Conservation (phyloP, 2,329 filamentous ascomycete species). For the Calonectria pteridis region DNA sequence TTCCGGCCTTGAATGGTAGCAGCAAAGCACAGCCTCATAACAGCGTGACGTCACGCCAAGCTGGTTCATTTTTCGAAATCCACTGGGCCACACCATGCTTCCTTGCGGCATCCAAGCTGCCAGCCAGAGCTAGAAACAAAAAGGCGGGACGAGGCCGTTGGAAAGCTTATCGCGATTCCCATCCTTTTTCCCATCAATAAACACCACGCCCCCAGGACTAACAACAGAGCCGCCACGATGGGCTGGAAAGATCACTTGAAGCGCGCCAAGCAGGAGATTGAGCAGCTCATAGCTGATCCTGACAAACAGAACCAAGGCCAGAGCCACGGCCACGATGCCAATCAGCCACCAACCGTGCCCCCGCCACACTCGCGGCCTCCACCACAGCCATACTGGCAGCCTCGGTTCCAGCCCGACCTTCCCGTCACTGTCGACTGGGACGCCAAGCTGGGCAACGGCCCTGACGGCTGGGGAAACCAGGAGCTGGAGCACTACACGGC, state of each 20-base stretch:
- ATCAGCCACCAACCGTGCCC: conserved; percentile 27
- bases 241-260: conserved; percentile 55
- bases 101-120: background rate
- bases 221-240: conserved; percentile 39
- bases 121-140: background rate
- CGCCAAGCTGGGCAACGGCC: conserved; percentile 66
- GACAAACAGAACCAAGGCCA: conserved; percentile 27
- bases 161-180: conserved; percentile 1
- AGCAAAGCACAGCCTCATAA: conserved; percentile 6
- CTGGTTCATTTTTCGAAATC: background rate
- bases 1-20: background rate
- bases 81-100: conserved; percentile 9
- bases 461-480: conserved; percentile 73
- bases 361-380: conserved; percentile 39
- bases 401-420: conserved; percentile 60
- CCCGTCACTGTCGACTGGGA: conserved; percentile 65
- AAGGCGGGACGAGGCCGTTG: conserved; percentile 2
- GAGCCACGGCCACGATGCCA: conserved; percentile 33
- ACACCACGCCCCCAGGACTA: background rate
- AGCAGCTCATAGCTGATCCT: conserved; percentile 48
- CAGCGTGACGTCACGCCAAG: conserved; percentile 24
- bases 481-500: conserved; percentile 70
- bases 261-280: conserved; percentile 53
- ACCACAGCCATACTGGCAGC: conserved; percentile 62
- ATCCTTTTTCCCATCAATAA: background rate